phyloP scores from a whole-genome alignment of 2,329 filamentous ascomycete genomes.

The Calonectria leucothoes region DNA sequence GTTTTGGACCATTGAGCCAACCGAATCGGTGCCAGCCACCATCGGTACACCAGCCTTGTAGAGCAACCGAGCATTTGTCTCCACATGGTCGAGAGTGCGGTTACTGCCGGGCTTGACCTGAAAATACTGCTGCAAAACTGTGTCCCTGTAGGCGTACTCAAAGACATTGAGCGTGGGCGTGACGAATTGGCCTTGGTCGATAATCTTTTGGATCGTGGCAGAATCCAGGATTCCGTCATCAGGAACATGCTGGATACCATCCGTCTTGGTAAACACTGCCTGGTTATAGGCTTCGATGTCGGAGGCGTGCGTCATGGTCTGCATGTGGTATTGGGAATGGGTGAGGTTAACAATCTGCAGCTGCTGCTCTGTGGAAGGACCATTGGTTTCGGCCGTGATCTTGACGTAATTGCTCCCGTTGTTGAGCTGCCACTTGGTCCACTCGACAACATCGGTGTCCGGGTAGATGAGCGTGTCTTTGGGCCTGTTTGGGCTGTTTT shows the following conservation, averaged over 20 bases:
- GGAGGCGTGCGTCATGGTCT: not conserved
- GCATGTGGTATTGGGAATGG: not conserved
- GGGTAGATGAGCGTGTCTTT: not conserved
- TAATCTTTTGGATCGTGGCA: not conserved
- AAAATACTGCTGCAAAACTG: not conserved
- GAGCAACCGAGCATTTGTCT: not conserved
- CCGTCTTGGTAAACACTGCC: not conserved
- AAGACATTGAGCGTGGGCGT: not conserved
- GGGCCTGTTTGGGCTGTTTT: not conserved
- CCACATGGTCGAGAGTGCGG: not conserved
- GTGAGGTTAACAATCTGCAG: not conserved
- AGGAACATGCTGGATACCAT: not conserved
- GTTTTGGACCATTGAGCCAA: not conserved
- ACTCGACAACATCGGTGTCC: not conserved
- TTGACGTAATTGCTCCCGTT: not conserved
- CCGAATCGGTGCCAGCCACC: not conserved
- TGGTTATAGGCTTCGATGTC: not conserved
- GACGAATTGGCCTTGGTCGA: not conserved
- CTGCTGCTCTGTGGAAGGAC: not conserved
- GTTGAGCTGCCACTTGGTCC: not conserved
- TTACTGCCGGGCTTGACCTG: not conserved
- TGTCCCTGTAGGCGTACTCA: not conserved
- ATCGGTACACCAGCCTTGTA: not conserved
- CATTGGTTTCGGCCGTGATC: not conserved
- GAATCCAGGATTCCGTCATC: not conserved